These are phyloP conservation scores for Parasarocladium wereldwijsianum DNA, from an alignment of 2,329 filamentous ascomycete species.

Conservation along the genomic window DNA sequence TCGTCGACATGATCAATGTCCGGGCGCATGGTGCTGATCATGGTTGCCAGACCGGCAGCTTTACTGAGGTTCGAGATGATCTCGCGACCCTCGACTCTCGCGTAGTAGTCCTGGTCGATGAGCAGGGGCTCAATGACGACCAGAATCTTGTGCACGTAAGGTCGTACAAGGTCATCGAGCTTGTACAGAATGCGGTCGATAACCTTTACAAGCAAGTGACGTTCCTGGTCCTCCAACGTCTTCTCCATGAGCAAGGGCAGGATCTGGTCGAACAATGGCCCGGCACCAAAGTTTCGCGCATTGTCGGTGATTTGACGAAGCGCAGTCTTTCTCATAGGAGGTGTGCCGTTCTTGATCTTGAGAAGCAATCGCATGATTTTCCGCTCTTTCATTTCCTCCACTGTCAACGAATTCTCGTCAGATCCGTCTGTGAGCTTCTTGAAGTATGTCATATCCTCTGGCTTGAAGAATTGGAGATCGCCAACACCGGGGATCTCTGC, in stretches of 20 bases:
- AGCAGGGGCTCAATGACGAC: conserved; percentile 98
- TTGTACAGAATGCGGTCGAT: conserved; percentile 98
- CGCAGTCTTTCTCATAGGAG: conserved; percentile 96
- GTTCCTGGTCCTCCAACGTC: conserved; percentile 92
- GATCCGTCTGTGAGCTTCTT: conserved; percentile 90
- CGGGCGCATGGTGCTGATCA: conserved; percentile 98
- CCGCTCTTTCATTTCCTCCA: conserved; percentile 91
- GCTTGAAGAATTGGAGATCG: conserved; percentile 95
- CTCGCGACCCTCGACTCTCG: conserved; percentile 91
- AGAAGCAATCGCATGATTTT: conserved; percentile 96
- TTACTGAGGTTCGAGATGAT: conserved; percentile 98
- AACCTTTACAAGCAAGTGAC: conserved; percentile 95
- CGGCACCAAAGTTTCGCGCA: conserved; percentile 87
- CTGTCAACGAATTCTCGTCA: conserved; percentile 79
- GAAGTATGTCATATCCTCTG: conserved; percentile 97
- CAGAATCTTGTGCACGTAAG: conserved; percentile 95
- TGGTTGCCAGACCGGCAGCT: conserved; percentile 88
- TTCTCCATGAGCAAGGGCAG: conserved; percentile 96
- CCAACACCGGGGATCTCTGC: conserved; percentile 94
- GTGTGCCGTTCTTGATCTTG: conserved; percentile 98
- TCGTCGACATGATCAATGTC: conserved; percentile 98
- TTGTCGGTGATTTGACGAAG: conserved; percentile 96
- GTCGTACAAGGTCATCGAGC: conserved; percentile 87
- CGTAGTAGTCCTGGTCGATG: conserved; percentile 99
- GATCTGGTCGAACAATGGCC: conserved; percentile 92